Conservation (phyloP, 2,329 filamentous ascomycete species). For the Mollisia scopiformis region DNA sequence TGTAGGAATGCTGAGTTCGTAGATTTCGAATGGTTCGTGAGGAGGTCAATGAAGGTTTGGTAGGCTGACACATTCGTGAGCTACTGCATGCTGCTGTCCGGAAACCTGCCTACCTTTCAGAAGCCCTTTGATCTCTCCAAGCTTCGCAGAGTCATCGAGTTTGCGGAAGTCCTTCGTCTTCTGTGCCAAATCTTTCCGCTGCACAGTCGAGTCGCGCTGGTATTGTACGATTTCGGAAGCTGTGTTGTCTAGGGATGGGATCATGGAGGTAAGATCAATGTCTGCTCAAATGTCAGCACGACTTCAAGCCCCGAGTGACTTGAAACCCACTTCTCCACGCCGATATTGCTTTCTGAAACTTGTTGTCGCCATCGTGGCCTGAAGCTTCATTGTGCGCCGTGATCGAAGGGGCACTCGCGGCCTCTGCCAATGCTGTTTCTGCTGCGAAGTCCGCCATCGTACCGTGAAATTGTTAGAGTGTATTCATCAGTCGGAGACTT, state of each 20-base stretch:
- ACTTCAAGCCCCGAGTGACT: constrained; percentile 6
- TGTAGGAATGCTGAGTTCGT: constrained; percentile 93
- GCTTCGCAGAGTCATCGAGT: constrained; percentile 83
- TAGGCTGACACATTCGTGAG: constrained; percentile 63
- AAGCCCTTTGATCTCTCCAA: constrained; percentile 85
- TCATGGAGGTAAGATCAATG: constrained; percentile 82
- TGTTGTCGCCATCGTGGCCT: constrained; percentile 69
- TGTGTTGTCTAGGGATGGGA: constrained; percentile 85
- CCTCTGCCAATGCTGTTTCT: constrained; percentile 29
- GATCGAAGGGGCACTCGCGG: constrained; percentile 14
- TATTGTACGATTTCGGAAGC: constrained; percentile 95
- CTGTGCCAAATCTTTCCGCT: constrained; percentile 96
- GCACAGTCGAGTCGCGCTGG: constrained; percentile 92
- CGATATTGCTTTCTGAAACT: constrained; percentile 94
- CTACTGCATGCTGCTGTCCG: neutral
- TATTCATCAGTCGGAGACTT: constrained; percentile 18
- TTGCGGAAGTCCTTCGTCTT: constrained; percentile 99
- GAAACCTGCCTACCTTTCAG: constrained; percentile 70
- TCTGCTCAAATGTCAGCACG: constrained; percentile 52
- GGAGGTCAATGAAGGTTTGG: constrained; percentile 94
- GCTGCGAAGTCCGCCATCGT: constrained; percentile 35
- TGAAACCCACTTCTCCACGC: constrained; percentile 82
- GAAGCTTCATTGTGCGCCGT: constrained; percentile 21
- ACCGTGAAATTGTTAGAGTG: constrained; percentile 11
- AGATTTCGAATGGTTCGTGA: constrained; percentile 94